A percentile compares a stretch with the other conserved stretches of the same genome.
These are phyloP conservation scores for Cladobotryum mycophilum DNA, from an alignment of 2,329 filamentous ascomycete genomes.

Conservation along the genomic window DNA sequence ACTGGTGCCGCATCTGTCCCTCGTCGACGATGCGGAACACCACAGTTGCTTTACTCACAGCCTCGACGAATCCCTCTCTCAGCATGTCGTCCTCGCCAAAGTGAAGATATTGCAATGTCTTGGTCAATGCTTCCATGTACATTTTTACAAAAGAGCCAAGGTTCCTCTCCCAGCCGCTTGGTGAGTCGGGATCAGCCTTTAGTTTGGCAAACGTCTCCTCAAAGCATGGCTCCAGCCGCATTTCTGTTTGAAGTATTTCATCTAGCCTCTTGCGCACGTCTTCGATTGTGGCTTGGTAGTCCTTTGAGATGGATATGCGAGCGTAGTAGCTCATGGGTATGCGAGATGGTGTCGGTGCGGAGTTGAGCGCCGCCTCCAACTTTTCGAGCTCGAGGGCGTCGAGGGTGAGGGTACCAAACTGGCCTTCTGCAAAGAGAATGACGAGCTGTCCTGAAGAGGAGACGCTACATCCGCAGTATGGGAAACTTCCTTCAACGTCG, in stretches of 20 bases:
- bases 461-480: constrained; percentile 40
- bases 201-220: too few species aligned
- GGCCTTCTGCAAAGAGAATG: constrained; percentile 39
- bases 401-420: constrained; percentile 41
- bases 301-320: constrained; percentile 33
- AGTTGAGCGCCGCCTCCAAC: constrained; percentile 41
- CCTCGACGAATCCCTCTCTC: too few species aligned
- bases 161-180: too few species aligned
- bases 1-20: too few species aligned
- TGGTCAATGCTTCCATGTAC: too few species aligned
- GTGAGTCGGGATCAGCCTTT: too few species aligned
- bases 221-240: too few species aligned
- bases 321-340: constrained; percentile 35
- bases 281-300: constrained; percentile 39
- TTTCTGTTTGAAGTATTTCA: constrained; percentile 9
- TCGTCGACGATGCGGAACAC: too few species aligned
- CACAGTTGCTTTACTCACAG: too few species aligned
- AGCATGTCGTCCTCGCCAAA: too few species aligned
- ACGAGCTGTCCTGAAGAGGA: constrained; percentile 37
- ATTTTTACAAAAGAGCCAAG: too few species aligned
- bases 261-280: constrained; percentile 32
- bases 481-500: constrained; percentile 35
- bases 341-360: constrained; percentile 28
- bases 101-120: too few species aligned
- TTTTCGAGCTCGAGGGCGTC: constrained; percentile 30